Percentiles rank a stretch among this genome's conserved stretches.
Conservation (phyloP, 345 rosid genomes). For the Rhizophora mangle region DNA sequence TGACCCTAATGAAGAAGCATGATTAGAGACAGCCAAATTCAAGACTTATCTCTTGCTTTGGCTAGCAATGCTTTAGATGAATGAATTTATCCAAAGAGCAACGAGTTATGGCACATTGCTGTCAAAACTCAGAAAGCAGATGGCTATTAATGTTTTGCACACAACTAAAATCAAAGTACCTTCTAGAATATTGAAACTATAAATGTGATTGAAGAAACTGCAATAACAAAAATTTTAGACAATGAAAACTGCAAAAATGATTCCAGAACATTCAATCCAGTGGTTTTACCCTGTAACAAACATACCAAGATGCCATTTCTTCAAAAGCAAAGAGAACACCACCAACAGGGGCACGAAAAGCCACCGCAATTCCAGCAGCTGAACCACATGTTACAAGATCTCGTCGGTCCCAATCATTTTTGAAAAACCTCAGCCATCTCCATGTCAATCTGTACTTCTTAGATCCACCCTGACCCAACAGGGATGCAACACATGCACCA, state of each 20-base stretch:
- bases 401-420: constrained; percentile 80
- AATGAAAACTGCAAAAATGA: background rate
- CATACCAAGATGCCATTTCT: constrained; percentile 96
- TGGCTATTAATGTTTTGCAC: background rate
- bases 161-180: background rate
- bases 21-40: no score
- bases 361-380: constrained; percentile 94
- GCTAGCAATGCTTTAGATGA: background rate
- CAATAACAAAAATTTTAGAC: background rate
- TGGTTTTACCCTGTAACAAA: constrained; percentile 1
- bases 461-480: constrained; percentile 94
- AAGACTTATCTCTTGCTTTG: background rate
- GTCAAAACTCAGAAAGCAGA: background rate
- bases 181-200: background rate
- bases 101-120: no score
- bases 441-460: constrained; percentile 67
- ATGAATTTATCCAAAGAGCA: no score
- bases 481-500: constrained; percentile 87
- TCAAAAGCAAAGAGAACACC: constrained; percentile 88
- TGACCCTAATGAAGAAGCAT: no score
- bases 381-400: constrained; percentile 95
- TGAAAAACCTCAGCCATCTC: constrained; percentile 77
- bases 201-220: background rate
- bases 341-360: constrained; percentile 92
- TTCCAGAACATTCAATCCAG: no score